Conservation (phyloP, 306 rosid species). For the Lathyrus sativus region DNA sequence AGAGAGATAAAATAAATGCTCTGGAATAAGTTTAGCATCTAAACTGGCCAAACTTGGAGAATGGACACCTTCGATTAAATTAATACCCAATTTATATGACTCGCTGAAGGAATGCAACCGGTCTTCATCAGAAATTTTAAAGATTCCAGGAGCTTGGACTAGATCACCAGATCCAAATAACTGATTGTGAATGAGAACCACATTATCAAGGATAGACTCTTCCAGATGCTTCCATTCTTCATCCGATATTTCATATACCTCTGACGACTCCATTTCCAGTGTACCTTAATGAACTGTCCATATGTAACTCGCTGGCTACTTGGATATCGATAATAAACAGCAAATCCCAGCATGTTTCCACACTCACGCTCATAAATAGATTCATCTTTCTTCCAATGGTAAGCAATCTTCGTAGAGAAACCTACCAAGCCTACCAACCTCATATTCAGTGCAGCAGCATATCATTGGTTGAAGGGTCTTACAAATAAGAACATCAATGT, state of each 20-base stretch:
- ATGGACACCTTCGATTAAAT: constrained; percentile 60
- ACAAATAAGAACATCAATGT: no score
- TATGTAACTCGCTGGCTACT: no score
- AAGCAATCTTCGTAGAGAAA: no score
- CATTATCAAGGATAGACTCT: constrained; percentile 56
- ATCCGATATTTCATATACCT: constrained; percentile 56
- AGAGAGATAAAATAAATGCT: constrained; percentile 73
- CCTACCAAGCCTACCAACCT: no score
- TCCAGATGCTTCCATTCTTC: constrained; percentile 73
- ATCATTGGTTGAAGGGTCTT: no score
- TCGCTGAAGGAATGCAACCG: constrained; percentile 58
- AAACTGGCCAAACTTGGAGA: constrained; percentile 55
- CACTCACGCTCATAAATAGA: no score
- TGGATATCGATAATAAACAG: no score
- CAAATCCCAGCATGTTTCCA: no score
- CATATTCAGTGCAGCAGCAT: no score
- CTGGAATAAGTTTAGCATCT: constrained; percentile 77
- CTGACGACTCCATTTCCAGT: constrained; percentile 48
- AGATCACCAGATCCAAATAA: constrained; percentile 77
- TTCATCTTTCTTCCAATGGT: no score
- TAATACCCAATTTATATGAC: constrained; percentile 66
- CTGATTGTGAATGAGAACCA: constrained; percentile 63
- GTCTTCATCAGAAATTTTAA: constrained; percentile 57
- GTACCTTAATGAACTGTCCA: no score
- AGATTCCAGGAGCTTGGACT: constrained; percentile 54